Percentiles rank a stretch among this genome's conserved stretches.
Conservation (phyloP, 2,329 filamentous ascomycete genomes). For the Penicillium aurantiogriseum region DNA sequence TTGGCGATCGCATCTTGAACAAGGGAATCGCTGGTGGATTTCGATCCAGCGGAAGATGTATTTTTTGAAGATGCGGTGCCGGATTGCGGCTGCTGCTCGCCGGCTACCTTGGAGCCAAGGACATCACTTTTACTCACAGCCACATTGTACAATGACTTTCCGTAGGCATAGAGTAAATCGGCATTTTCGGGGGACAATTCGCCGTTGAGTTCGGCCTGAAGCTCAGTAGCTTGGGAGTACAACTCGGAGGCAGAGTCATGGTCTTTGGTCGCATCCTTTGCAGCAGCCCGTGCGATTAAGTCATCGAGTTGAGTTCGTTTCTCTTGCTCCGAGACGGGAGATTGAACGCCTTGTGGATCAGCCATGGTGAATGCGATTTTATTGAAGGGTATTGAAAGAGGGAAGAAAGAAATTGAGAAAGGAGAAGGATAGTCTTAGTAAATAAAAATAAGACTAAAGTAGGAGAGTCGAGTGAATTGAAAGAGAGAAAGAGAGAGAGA, state of each 20-base stretch:
- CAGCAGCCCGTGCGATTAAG: constrained; percentile 74
- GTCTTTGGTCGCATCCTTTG: constrained; percentile 85
- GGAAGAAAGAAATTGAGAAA: neutral
- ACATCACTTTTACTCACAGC: constrained; percentile 94
- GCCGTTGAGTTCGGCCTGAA: constrained; percentile 88
- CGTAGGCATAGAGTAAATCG: constrained; percentile 91
- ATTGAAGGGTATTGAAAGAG: neutral
- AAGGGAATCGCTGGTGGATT: constrained; percentile 18
- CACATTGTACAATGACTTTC: constrained; percentile 88
- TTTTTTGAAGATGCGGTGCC: constrained; percentile 47
- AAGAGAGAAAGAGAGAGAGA: neutral
- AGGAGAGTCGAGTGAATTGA: neutral
- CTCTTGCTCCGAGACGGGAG: constrained; percentile 27
- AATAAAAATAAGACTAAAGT: constrained; percentile 1
- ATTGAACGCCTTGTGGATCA: constrained; percentile 19
- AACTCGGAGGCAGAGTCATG: constrained; percentile 82
- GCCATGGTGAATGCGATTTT: constrained; percentile 22
- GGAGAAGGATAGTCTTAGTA: neutral
- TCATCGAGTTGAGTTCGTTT: constrained; percentile 68
- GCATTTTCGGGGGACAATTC: constrained; percentile 89
- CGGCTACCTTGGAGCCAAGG: constrained; percentile 74
- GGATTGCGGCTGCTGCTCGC: constrained; percentile 56
- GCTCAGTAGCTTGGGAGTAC: constrained; percentile 82
- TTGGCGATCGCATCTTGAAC: constrained; percentile 30
- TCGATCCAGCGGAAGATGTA: constrained; percentile 29